Base-by-base conservation (phyloP, 495 filamentous ascomycete species). In the Penicillium goetzii region DNA sequence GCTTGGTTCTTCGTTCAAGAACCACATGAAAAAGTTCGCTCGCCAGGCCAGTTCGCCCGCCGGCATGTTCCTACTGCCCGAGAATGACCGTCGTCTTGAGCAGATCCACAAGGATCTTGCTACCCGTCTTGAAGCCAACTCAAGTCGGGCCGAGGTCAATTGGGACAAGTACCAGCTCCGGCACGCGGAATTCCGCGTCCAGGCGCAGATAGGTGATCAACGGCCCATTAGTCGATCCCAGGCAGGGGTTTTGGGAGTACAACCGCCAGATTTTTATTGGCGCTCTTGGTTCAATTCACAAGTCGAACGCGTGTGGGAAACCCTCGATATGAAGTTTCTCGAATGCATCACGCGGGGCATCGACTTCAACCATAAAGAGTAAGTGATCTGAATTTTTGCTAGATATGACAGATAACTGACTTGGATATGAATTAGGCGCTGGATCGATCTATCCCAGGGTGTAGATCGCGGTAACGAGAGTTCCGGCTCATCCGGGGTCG, bases 371-470 rank as follows among this genome's bases (percentile, higher is more conserved):
- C 90, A 79, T 76, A 93, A 93, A 70, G 85, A 84, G 73, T 85
- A 76, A 70, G 78, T 62, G 6, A 52, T n/a, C 8, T 28, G 15
- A 33, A n/a, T n/a, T 47, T 45, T 30, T 10, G 36, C 32, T 47
- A 32, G 6, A 10, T 4, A n/a, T 19, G 50, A 59, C 6, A 12
- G 32, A 26, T 19, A 53, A 60, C 33, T 51, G 23, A 41, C 23
- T 4, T 19, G 1, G 14, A 26, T 50, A n/a, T 56, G 61, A 41
- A 60, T 19, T 45, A 86, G 84, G 61, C 77, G 81, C 23, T 80
- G 82, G 58, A 81, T 84, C 55, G 91, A 96, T 54, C 70, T 92
- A 2, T 92, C 90, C 19, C 92, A 96, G 69, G 93, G 92, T 62
- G 77, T 91, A 19, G 89, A 91, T 64, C 82, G 88, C 19, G 78